Percentiles rank a stretch among this genome's conserved stretches.
phyloP scores from a whole-genome alignment of 148 eudicot species.

The Arbutus unedo region DNA sequence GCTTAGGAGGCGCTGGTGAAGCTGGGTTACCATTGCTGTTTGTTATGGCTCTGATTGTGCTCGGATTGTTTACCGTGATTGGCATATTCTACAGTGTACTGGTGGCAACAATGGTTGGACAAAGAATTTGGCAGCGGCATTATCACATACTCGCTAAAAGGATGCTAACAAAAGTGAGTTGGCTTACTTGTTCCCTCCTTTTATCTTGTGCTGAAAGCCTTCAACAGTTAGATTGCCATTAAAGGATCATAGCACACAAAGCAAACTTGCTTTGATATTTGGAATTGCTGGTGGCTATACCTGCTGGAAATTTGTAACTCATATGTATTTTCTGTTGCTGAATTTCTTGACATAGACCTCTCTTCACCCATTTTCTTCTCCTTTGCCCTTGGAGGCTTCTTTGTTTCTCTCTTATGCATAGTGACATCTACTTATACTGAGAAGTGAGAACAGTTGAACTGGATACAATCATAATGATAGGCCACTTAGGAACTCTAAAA shows the following conservation, averaged over 20 bases:
- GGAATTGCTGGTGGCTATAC: neutral
- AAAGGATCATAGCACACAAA: neutral
- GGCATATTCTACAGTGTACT: slow-evolving; percentile 93
- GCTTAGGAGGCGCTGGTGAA: slow-evolving; percentile 95
- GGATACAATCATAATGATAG: neutral
- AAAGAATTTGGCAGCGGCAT: slow-evolving; percentile 95
- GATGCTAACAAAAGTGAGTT: slow-evolving; percentile 88
- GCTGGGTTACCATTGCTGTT: slow-evolving; percentile 78
- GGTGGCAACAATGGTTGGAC: slow-evolving; percentile 98
- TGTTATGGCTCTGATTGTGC: slow-evolving; percentile 70
- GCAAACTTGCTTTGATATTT: neutral
- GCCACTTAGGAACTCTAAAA: neutral
- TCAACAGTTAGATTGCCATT: neutral
- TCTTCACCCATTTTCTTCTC: neutral
- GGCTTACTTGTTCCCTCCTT: neutral
- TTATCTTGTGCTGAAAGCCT: slow-evolving; percentile 5
- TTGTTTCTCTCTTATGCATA: neutral
- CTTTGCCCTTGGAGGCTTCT: neutral
- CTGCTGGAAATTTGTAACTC: neutral
- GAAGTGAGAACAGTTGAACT: neutral
- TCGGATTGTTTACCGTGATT: slow-evolving; percentile 83
- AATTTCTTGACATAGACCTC: neutral
- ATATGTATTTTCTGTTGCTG: neutral
- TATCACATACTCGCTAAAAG: slow-evolving; percentile 97
- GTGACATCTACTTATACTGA: neutral